phyloP scores from a whole-genome alignment of 306 rosid genomes.

The Geum urbanum region DNA sequence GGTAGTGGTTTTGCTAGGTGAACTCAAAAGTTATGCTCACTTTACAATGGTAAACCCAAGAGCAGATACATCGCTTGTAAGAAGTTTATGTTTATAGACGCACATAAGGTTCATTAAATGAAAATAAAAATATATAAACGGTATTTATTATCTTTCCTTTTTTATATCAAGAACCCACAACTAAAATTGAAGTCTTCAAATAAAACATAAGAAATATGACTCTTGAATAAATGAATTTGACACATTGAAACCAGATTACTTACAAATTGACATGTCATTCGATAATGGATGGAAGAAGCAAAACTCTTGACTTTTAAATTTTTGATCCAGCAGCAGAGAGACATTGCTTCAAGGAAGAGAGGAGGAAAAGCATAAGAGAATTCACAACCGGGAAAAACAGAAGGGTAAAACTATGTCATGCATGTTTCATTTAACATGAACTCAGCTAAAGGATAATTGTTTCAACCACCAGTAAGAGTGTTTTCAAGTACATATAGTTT shows the following conservation, averaged over 20 bases:
- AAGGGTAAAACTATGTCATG: background rate
- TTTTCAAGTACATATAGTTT: background rate
- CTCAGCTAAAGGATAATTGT: background rate
- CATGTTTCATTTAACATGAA: background rate
- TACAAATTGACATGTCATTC: slow-evolving; percentile 82
- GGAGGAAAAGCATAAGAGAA: slow-evolving; percentile 9
- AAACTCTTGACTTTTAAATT: slow-evolving; percentile 57
- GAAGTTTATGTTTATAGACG: background rate
- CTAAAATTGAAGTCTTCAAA: background rate
- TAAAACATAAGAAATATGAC: background rate
- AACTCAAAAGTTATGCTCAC: background rate
- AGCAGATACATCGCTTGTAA: background rate
- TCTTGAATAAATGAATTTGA: background rate
- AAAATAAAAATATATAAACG: background rate
- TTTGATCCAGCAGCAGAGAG: slow-evolving; percentile 80
- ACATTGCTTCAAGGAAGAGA: slow-evolving; percentile 58
- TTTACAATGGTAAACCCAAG: background rate
- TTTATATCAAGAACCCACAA: background rate
- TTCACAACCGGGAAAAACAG: background rate
- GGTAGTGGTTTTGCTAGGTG: background rate
- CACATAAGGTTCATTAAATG: background rate
- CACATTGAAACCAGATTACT: slow-evolving; percentile 34
- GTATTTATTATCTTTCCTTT: background rate
- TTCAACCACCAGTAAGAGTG: background rate
- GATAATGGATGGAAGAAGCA: slow-evolving; percentile 95